Base-by-base conservation (phyloP, 2,329 filamentous ascomycete species). In the Gaeumannomyces tritici region DNA sequence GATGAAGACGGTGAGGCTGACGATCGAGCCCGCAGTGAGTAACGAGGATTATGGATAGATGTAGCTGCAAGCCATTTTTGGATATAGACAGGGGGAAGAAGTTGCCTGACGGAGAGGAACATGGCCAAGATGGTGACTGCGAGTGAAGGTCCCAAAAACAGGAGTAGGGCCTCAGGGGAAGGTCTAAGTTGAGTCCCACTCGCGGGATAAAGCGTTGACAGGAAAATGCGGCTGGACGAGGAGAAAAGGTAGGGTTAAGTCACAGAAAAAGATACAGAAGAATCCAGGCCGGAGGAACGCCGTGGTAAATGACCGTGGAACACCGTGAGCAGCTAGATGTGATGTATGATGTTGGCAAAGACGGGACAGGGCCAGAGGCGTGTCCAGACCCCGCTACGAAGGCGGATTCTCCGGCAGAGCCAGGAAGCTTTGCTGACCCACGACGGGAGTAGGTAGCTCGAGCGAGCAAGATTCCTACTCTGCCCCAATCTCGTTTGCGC, bases 401-500 rank as follows among this genome's bases (percentile, higher is more conserved):
- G 4, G 42, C 42, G 21, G n/a, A 24, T 51, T 24, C 21, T n/a
- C 42, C 13, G 42, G n/a, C 21, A n/a, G n/a, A 51, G 42, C 18
- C 6, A 6, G 18, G 6, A 21, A 51, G 42, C 3, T 51, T 51
- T 9, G n/a, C 42, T 1, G 21, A 5, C n/a, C 42, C 42, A 51
- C 9, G 42, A 24, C 42, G 9, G n/a, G 7, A 51, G 42, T n/a
- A 4, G n/a, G n/a, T 3, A 21, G n/a, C 42, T 51, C n/a, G 21
- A 24, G 7, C 42, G 42, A 51, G 42, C 42, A n/a, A 24, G 35
- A 51, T 31, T 29, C 57, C 75, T 76, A 86, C 58, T 86, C 83
- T 65, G 83, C 80, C 61, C 80, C 79, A 69, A 88, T 86, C 70
- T 85, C 83, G 62, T 79, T 76, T 28, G 71, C 69, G 55, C 77